Evolutionary conservation across 331 rosid species (phyloP).

Genomic region (Stylosanthes scabra): DNA sequence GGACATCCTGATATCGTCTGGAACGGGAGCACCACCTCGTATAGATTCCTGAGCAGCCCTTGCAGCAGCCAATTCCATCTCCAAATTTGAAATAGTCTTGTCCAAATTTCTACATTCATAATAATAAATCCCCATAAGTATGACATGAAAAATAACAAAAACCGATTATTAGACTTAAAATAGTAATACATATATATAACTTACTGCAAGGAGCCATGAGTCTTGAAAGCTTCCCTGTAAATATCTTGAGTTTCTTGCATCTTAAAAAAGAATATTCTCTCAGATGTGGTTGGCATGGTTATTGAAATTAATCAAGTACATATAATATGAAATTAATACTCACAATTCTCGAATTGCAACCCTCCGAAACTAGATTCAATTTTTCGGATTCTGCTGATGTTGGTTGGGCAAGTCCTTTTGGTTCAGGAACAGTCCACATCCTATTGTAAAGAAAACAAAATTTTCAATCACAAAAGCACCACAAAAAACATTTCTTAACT

Average conservation of each 20-base stretch:
- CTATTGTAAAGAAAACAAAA: conserved; percentile 44
- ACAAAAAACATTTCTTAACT: conserved; percentile 10
- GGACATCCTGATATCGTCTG: conserved; percentile 54
- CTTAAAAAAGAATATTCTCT: background rate
- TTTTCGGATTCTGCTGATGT: conserved; percentile 68
- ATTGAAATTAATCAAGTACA: background rate
- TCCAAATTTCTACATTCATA: conserved; percentile 68
- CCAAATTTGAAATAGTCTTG: conserved; percentile 86
- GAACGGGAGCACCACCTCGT: conserved; percentile 69
- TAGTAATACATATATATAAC: conserved; percentile 38
- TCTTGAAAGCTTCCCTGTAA: conserved; percentile 65
- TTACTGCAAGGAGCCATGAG: conserved; percentile 81
- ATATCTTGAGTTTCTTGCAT: conserved; percentile 66
- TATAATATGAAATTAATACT: conserved; percentile 40
- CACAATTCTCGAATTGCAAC: conserved; percentile 79
- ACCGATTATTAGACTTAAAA: conserved; percentile 11
- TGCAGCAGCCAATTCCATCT: conserved; percentile 95
- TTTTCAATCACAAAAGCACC: conserved; percentile 37
- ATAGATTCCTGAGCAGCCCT: conserved; percentile 84
- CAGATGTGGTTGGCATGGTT: background rate
- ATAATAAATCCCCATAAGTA: conserved; percentile 25
- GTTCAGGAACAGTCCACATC: conserved; percentile 90
- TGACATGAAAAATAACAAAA: background rate
- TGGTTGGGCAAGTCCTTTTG: conserved; percentile 60
- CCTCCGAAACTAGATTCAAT: conserved; percentile 74